These are phyloP conservation scores for Gloeopeniophorella convolvens DNA, from an alignment of 768 basidiomycete species.

Conservation along the genomic window DNA sequence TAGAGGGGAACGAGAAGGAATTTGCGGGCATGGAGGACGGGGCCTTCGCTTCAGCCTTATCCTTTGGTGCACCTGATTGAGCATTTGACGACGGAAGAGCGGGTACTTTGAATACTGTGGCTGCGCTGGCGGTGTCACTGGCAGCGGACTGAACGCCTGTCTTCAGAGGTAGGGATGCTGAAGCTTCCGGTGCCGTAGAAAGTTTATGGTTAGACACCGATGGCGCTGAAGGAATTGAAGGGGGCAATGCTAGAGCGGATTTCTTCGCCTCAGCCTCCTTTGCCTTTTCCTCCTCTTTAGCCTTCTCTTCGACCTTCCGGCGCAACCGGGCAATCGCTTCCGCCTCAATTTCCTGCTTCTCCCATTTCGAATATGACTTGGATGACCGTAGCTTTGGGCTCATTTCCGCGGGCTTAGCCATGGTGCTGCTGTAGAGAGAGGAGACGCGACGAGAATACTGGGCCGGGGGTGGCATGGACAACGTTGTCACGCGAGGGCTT, in stretches of 20 bases:
- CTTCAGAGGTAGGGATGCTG: not conserved
- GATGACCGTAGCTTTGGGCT: constrained; percentile 45
- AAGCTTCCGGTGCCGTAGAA: not conserved
- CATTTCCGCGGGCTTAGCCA: constrained; percentile 36
- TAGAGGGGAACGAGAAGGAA: constrained; percentile 13
- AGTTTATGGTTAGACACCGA: constrained; percentile 11
- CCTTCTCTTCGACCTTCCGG: constrained; percentile 36
- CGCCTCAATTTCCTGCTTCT: constrained; percentile 81
- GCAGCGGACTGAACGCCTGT: not conserved
- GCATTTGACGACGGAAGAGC: not conserved
- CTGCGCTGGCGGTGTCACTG: not conserved
- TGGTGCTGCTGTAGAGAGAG: constrained; percentile 23
- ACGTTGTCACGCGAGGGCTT: constrained; percentile 32
- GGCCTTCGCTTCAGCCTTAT: constrained; percentile 7
- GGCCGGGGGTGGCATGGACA: constrained; percentile 30
- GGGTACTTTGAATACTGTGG: constrained; percentile 5
- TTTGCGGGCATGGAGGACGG: not conserved
- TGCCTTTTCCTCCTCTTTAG: constrained; percentile 15
- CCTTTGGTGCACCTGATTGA: not conserved
- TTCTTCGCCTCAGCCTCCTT: constrained; percentile 30
- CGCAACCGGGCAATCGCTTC: constrained; percentile 70
- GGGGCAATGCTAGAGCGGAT: not conserved
- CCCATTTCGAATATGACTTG: constrained; percentile 69
- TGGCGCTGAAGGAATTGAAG: not conserved
- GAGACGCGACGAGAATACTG: constrained; percentile 16